These are phyloP conservation scores for Byssochlamys sp. DNA, from an alignment of 2,329 filamentous ascomycete species.

Conservation along the genomic window DNA sequence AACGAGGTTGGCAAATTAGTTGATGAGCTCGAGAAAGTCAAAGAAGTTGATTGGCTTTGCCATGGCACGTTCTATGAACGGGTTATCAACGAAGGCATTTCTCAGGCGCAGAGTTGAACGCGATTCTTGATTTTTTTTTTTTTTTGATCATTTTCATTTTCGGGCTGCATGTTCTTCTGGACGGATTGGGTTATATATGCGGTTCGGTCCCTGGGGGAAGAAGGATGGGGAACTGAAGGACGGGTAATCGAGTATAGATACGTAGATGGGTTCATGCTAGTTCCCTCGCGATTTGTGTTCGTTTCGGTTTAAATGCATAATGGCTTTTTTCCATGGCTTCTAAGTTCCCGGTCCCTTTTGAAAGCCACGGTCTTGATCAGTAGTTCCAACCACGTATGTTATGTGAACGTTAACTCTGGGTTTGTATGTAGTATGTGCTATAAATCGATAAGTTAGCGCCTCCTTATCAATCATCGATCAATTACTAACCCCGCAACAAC, in stretches of 20 bases:
- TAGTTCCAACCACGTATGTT: no score
- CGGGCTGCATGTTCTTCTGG: background rate
- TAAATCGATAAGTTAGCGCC: background rate
- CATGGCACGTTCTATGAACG: constrained; percentile 51
- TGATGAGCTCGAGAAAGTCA: constrained; percentile 47
- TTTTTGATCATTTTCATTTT: background rate
- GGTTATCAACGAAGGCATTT: constrained; percentile 28
- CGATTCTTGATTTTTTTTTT: background rate
- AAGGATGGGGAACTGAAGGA: background rate
- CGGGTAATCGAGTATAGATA: background rate
- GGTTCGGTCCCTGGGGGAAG: background rate
- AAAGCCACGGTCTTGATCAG: no score
- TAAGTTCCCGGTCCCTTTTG: no score
- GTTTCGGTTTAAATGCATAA: background rate
- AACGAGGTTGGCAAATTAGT: constrained; percentile 50
- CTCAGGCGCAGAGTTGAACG: constrained; percentile 6
- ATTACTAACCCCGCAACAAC: background rate
- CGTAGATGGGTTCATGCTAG: background rate
- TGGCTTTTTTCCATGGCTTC: background rate
- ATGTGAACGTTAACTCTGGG: no score
- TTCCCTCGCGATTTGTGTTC: background rate
- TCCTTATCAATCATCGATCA: background rate
- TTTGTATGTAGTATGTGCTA: no score
- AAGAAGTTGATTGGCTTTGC: constrained; percentile 49
- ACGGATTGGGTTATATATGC: background rate